A percentile compares a stretch with the other conserved stretches of the same genome.
phyloP scores from a whole-genome alignment of 371 early-diverging fungal genomes.

The Apophysomyces trapeziformis region DNA sequence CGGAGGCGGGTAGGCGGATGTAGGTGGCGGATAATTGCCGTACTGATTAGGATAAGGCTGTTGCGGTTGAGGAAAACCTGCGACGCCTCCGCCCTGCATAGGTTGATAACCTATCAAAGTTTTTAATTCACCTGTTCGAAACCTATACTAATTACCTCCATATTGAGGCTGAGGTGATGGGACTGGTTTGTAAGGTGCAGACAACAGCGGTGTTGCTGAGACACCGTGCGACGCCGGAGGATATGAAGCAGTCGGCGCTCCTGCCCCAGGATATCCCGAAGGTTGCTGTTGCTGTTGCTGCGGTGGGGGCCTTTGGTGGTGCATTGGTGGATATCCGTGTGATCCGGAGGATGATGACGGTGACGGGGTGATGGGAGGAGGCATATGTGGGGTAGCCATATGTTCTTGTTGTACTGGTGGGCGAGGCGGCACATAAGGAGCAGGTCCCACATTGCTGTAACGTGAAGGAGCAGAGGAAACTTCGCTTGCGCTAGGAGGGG shows the following conservation, averaged over 20 bases:
- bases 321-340: constrained; percentile 18
- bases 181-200: constrained; percentile 22
- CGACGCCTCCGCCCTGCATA: constrained; percentile 7
- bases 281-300: constrained; percentile 5
- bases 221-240: constrained; percentile 4
- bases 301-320: constrained; percentile 9
- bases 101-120: constrained; percentile 17
- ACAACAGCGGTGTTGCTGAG: constrained; percentile 14
- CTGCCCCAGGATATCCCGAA: constrained; percentile 14
- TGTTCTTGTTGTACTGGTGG: constrained; percentile 17
- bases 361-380: constrained; percentile 16
- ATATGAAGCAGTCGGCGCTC: constrained; percentile 13
- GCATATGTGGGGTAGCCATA: constrained; percentile 29
- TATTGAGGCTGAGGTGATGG: constrained; percentile 14
- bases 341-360: constrained; percentile 24
- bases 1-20: constrained; percentile 7
- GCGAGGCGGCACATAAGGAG: constrained; percentile 24
- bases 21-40: constrained; percentile 6
- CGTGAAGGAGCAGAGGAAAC: constrained; percentile 30
- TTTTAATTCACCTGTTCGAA: not conserved
- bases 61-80: constrained; percentile 14
- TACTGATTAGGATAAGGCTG: constrained; percentile 10
- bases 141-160: not conserved
- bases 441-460: constrained; percentile 20
- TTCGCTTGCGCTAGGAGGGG: constrained; percentile 22